Evolutionary conservation across 768 basidiomycete genomes (phyloP).

Genomic region (Russula virescens): DNA sequence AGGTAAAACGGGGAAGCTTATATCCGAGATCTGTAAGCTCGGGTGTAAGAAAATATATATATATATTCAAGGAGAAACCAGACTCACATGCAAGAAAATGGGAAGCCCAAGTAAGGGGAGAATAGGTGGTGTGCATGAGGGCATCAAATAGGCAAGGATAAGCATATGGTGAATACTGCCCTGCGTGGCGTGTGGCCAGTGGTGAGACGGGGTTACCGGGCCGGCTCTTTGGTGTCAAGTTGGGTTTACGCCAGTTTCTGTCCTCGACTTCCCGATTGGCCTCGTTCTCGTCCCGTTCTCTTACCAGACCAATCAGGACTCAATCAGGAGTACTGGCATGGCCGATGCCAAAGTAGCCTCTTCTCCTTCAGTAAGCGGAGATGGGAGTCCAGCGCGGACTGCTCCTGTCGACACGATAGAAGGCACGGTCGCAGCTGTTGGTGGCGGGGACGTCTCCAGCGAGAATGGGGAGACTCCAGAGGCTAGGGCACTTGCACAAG

Average conservation of each 20-base stretch:
- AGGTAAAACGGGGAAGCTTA: too few species aligned
- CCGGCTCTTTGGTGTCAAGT: background rate
- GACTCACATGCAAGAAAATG: too few species aligned
- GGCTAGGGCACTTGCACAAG: slow-evolving; percentile 49
- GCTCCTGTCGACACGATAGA: background rate
- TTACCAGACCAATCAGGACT: background rate
- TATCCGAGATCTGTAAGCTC: too few species aligned
- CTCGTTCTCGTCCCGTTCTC: background rate
- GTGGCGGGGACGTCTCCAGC: background rate
- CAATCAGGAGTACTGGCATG: slow-evolving; percentile 6
- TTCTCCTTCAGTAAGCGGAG: background rate
- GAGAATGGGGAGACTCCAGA: slow-evolving; percentile 34
- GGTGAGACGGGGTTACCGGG: background rate
- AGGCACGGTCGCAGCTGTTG: background rate
- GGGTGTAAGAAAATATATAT: too few species aligned
- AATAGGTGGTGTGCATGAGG: too few species aligned
- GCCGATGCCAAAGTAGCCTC: background rate
- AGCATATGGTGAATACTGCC: too few species aligned
- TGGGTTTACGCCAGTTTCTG: background rate
- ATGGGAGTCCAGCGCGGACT: background rate
- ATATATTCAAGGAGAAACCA: too few species aligned
- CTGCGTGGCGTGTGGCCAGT: too few species aligned
- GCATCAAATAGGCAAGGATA: too few species aligned
- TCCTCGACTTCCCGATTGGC: too few species aligned
- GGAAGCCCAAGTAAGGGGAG: too few species aligned